Conservation (phyloP, 805 yeast genomes). For the Clavispora phyllophila region DNA sequence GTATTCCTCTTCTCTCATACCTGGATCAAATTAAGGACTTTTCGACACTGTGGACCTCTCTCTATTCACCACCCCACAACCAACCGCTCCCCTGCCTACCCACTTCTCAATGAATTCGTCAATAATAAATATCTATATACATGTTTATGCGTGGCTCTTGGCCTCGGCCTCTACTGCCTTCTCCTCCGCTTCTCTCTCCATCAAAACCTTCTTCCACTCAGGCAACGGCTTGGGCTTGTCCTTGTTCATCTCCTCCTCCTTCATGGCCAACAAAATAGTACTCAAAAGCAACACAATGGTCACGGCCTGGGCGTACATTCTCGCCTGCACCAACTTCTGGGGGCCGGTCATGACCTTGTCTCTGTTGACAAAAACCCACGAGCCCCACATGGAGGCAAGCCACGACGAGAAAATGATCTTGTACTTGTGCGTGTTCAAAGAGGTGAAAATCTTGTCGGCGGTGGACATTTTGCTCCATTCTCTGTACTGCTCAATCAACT, state of each 20-base stretch:
- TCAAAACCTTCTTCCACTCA: conserved; percentile 20
- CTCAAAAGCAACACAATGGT: conserved; percentile 24
- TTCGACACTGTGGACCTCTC: no score
- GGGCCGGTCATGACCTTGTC: conserved; percentile 24
- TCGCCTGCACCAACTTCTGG: conserved; percentile 25
- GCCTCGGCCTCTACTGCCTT: not conserved
- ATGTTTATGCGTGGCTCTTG: not conserved
- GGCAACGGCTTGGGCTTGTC: conserved; percentile 20
- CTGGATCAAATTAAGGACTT: no score
- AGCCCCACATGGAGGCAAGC: conserved; percentile 34
- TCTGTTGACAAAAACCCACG: conserved; percentile 23
- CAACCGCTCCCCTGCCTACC: no score
- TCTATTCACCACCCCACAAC: no score
- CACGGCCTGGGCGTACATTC: conserved; percentile 27
- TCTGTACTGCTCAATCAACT: conserved; percentile 30
- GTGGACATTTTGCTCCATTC: conserved; percentile 30
- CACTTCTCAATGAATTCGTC: not conserved
- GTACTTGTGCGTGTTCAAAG: conserved; percentile 30
- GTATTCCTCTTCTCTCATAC: no score
- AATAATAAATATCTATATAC: not conserved
- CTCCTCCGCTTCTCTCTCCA: conserved; percentile 13
- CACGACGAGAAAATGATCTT: conserved; percentile 32
- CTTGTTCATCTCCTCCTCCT: conserved; percentile 20
- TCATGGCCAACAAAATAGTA: conserved; percentile 23
- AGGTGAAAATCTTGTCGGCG: conserved; percentile 25